A percentile compares a stretch with the other conserved stretches of the same genome.
These are phyloP conservation scores for Tolypocladium tundrense DNA, from an alignment of 2,329 filamentous ascomycete species.

Conservation along the genomic window DNA sequence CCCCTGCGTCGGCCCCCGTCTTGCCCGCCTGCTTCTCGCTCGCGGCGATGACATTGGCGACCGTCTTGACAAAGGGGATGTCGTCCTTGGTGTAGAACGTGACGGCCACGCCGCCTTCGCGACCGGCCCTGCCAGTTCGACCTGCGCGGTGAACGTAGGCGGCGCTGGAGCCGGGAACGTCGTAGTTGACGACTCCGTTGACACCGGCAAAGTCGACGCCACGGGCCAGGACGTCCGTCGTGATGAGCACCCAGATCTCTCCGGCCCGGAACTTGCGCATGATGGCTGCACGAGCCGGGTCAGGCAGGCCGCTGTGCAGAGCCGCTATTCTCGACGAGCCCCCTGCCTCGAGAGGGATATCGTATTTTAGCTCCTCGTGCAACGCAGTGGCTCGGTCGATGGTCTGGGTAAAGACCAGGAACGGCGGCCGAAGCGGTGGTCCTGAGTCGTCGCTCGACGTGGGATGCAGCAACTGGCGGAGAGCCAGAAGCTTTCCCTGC, in stretches of 20 bases:
- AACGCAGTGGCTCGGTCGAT: slow-evolving; percentile 83
- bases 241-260: slow-evolving; percentile 94
- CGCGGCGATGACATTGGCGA: slow-evolving; percentile 83
- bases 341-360: slow-evolving; percentile 82
- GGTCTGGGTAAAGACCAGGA: slow-evolving; percentile 93
- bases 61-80: slow-evolving; percentile 75
- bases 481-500: slow-evolving; percentile 81
- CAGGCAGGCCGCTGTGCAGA: slow-evolving; percentile 77
- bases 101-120: slow-evolving; percentile 78
- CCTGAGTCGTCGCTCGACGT: slow-evolving; percentile 44
- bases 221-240: slow-evolving; percentile 83
- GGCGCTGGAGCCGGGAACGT: slow-evolving; percentile 84
- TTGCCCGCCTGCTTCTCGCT: slow-evolving; percentile 63
- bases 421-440: slow-evolving; percentile 66
- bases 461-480: slow-evolving; percentile 82
- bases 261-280: slow-evolving; percentile 86
- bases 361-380: slow-evolving; percentile 83
- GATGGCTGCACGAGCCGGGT: slow-evolving; percentile 63
- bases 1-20: slow-evolving; percentile 41
- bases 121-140: slow-evolving; percentile 78
- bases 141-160: slow-evolving; percentile 91
- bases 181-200: slow-evolving; percentile 95
- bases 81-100: slow-evolving; percentile 96
- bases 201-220: slow-evolving; percentile 93
- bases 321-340: slow-evolving; percentile 78